Evolutionary conservation across 106 monocot genomes (phyloP), one percentile per base, ranked within the genome.

Genomic region (Platanthera guangdongensis): DNA sequence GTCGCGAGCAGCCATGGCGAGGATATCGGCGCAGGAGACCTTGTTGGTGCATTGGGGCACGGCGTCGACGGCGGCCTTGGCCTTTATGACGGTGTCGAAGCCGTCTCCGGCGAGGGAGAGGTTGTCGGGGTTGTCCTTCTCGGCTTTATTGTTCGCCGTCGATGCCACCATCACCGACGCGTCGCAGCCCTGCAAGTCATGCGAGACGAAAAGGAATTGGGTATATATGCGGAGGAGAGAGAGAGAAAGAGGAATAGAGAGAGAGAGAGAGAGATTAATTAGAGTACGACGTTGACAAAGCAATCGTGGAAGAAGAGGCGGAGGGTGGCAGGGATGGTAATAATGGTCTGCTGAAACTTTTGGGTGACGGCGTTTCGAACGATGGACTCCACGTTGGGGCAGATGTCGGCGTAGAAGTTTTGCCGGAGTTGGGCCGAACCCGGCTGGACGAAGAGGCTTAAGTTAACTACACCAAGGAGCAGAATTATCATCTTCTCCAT

Each of bases 271-370:
- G 4, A 46, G 13, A 25, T 0, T 0, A 0, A 25, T 25, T 25
- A 25, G 70, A 45, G 39, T 9, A 59, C 9, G 47, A 78, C 78
- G 50, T 71, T 47, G 54, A 84, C 82, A 59, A 84, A 80, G 82
- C 89, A 90, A 64, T 90, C 84, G 32, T 90, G 89, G 80, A 86
- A 86, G 82, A 86, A 90, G 59, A 90, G 86, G 25, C 90, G 84
- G 52, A 90, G 84, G 46, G 84, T 84, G 77, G 80, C 84, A 3
- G 89, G 89, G 12, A 78, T 78, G 73, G 90, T 82, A 76, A 81
- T 76, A 49, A 82, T 82, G 4, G 84, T 86, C 78, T 84, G 81
- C 32, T 71, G 28, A 53, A 82, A 72, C 8, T 84, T 86, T 21
- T 11, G 14, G 3, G 30, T 52, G 68, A 86, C 86, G 51, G 30